Percentiles rank a stretch among this genome's conserved stretches.
Evolutionary conservation across 108 stramenopile species (phyloP).

Genomic region (Cyclotella choctawhatcheeana): DNA sequence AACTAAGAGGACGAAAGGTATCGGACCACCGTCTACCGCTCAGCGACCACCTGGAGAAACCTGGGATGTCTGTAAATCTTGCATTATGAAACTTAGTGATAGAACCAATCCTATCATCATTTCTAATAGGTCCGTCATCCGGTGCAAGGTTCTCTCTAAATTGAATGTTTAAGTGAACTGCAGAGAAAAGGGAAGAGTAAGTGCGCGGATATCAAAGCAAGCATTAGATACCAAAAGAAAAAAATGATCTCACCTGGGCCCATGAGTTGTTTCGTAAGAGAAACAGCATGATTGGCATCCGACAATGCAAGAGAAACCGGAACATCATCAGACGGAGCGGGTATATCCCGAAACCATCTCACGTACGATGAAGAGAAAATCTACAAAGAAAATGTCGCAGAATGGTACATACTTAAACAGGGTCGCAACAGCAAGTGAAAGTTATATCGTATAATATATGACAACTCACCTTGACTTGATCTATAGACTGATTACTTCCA

Average conservation of each 20-base stretch:
- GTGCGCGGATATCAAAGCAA: neutral
- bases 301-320: conserved; percentile 77
- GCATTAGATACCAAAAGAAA: neutral
- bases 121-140: conserved; percentile 83
- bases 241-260: conserved; percentile 54
- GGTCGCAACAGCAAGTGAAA: neutral
- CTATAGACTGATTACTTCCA: conserved; percentile 93
- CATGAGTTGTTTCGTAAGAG: conserved; percentile 48
- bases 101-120: conserved; percentile 65
- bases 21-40: conserved; percentile 58
- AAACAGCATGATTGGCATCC: conserved; percentile 86
- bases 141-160: conserved; percentile 95
- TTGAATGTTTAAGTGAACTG: conserved; percentile 93
- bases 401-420: no score
- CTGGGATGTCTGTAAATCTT: conserved; percentile 81
- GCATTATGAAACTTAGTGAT: conserved; percentile 61
- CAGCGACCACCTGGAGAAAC: conserved; percentile 69
- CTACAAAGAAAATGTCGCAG: conserved; percentile 14
- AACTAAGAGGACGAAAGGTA: conserved; percentile 15
- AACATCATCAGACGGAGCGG: conserved; percentile 85
- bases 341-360: conserved; percentile 88
- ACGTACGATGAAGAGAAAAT: conserved; percentile 77
- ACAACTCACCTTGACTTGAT: conserved; percentile 76
- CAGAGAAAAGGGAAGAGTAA: neutral
- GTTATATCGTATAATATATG: neutral